These are phyloP conservation scores for Penicillium sp. DNA, from an alignment of 2,329 filamentous ascomycete genomes.

Conservation along the genomic window DNA sequence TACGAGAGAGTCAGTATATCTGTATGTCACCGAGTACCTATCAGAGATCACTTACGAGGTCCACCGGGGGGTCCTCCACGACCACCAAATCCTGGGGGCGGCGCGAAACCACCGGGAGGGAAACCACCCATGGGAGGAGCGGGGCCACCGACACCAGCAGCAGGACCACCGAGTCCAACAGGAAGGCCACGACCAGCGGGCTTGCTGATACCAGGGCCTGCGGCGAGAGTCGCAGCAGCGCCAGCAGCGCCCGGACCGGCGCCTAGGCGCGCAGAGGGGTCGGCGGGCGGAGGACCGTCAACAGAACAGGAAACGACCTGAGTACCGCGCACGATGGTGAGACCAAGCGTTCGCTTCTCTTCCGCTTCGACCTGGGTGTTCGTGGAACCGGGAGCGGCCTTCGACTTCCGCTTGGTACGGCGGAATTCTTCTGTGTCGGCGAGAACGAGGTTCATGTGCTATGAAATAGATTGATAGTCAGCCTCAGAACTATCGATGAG, in stretches of 20 bases:
- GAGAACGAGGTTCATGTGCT: constrained; percentile 99
- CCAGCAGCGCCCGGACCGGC: constrained; percentile 60
- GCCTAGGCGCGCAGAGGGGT: constrained; percentile 85
- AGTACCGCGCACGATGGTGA: constrained; percentile 91
- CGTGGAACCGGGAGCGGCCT: constrained; percentile 58
- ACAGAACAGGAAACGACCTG: constrained; percentile 94
- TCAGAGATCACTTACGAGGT: constrained; percentile 49
- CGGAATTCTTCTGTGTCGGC: constrained; percentile 98
- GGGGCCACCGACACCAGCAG: constrained; percentile 79
- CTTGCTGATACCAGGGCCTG: constrained; percentile 85
- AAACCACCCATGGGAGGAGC: constrained; percentile 61
- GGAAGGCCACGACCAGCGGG: constrained; percentile 84
- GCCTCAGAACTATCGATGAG: constrained; percentile 1
- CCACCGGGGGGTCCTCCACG: constrained; percentile 52
- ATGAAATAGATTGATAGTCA: constrained; percentile 9
- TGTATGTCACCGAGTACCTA: neutral
- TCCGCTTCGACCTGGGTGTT: constrained; percentile 78
- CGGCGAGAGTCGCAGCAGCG: constrained; percentile 66
- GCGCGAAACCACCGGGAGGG: constrained; percentile 51
- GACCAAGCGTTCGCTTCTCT: constrained; percentile 94
- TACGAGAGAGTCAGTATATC: constrained; percentile 17
- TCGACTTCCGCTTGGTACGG: constrained; percentile 81
- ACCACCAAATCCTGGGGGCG: constrained; percentile 52
- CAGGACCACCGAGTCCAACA: constrained; percentile 82
- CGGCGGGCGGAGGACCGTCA: constrained; percentile 90